Evolutionary conservation across 2,329 filamentous ascomycete genomes (phyloP), one percentile per base, ranked within the genome.

Genomic region (Pseudogymnoascus sp.): DNA sequence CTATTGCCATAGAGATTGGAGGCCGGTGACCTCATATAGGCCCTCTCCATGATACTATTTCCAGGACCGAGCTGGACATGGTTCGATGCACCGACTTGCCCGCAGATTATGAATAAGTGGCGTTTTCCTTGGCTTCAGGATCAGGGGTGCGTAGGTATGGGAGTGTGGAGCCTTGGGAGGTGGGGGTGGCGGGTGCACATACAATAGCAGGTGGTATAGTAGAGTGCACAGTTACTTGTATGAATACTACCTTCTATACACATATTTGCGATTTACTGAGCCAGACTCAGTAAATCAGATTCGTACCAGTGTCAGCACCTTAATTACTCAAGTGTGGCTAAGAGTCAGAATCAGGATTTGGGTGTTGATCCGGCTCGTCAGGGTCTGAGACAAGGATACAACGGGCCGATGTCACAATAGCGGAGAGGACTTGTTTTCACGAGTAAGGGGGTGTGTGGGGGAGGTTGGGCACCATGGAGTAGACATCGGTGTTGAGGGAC

Each of bases 1-100:
- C 22, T 50, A 9, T 8, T 43, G 22, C 41, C 41, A 50, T 50
- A 50, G 22, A 50, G n/a, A 50, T 50, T 50, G 41, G 41, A 50
- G 14, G 41, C 41, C 41, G 41, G 14, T 50, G 41, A 50, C 41
- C 41, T 50, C 41, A 50, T 50, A 50, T 30, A 50, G 41, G 41
- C 41, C 4, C 22, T 50, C 14, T 30, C 28, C 22, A 50, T 50
- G 41, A 30, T 50, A 50, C 41, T 28, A 50, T 50, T 50, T 50
- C 22, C 41, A 50, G 22, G 22, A 50, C 14, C 28, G 41, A 47
- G 41, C 22, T 28, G 14, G 9, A 30, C 41, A 50, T 30, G 41
- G 41, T 30, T 50, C 41, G 22, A 50, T 28, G 22, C 41, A 50
- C 41, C 28, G 22, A 8, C 28, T 16, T 50, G 7, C 25, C 41